phyloP scores from a whole-genome alignment of 495 filamentous ascomycete genomes.

The Cairneyella variabilis region DNA sequence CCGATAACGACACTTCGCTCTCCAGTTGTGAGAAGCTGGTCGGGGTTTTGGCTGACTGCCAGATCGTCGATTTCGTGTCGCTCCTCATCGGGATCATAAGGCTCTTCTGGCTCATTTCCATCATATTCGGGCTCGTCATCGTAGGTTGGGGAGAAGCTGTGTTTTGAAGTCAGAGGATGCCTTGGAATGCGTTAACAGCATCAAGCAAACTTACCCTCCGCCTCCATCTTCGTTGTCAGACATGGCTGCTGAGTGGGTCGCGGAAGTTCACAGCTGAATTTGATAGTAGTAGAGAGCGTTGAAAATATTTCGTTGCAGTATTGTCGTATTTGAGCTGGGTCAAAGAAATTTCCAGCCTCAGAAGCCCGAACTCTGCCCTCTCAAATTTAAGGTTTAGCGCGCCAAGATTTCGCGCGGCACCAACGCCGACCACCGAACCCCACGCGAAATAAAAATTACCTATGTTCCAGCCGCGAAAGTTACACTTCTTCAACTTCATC shows the following conservation, averaged over 20 bases:
- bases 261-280: neutral
- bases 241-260: slow-evolving; percentile 50
- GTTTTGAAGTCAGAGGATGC: neutral
- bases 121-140: slow-evolving; percentile 65
- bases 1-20: slow-evolving; percentile 62
- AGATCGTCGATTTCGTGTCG: slow-evolving; percentile 34
- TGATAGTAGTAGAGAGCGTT: slow-evolving; percentile 1
- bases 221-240: slow-evolving; percentile 80
- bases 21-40: slow-evolving; percentile 34
- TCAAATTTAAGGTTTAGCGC: slow-evolving; percentile 26
- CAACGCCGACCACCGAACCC: too few species aligned
- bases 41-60: slow-evolving; percentile 43
- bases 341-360: slow-evolving; percentile 16
- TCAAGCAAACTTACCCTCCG: slow-evolving; percentile 36
- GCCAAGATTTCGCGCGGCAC: neutral
- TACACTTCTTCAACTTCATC: too few species aligned
- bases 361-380: neutral
- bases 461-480: too few species aligned
- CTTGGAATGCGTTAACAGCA: neutral
- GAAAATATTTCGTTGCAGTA: neutral
- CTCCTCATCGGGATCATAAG: slow-evolving; percentile 49
- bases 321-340: neutral
- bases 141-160: slow-evolving; percentile 35
- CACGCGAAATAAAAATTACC: too few species aligned
- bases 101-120: slow-evolving; percentile 51